phyloP scores from a whole-genome alignment of 1,284 basidiomycete species.

The Cerioporus squamosus region DNA sequence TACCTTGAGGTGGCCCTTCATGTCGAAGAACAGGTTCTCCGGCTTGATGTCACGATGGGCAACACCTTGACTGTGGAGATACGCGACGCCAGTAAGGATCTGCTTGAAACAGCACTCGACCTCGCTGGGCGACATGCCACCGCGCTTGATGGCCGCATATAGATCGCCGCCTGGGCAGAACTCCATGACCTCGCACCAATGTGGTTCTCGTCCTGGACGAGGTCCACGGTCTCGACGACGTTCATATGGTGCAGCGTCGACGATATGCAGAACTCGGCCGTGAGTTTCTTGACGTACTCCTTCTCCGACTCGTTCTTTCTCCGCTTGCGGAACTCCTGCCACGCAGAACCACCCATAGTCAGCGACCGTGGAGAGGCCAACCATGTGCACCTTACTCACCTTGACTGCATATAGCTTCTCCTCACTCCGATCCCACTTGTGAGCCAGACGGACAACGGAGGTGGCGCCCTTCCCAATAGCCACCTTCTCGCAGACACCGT shows the following conservation, averaged over 20 bases:
- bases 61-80: constrained; percentile 95
- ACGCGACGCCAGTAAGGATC: constrained; percentile 86
- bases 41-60: constrained; percentile 99
- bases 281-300: constrained; percentile 99
- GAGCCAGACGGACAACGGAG: constrained; percentile 93
- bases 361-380: constrained; percentile 8
- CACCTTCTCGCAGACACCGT: constrained; percentile 95
- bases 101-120: constrained; percentile 99
- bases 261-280: constrained; percentile 98
- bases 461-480: constrained; percentile 99
- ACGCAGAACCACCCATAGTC: neutral
- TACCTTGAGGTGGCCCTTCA: constrained; percentile 92
- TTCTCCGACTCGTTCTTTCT: constrained; percentile 99
- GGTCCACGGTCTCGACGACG: constrained; percentile 97
- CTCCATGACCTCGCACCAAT: constrained; percentile 99
- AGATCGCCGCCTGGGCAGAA: constrained; percentile 97
- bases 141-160: constrained; percentile 98
- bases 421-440: constrained; percentile 97
- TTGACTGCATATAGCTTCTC: constrained; percentile 99
- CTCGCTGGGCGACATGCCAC: constrained; percentile 92
- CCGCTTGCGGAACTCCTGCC: constrained; percentile 94
- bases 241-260: constrained; percentile 97
- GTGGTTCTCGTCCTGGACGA: constrained; percentile 96
- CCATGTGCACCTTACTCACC: constrained; percentile 49
- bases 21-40: constrained; percentile 96